Evolutionary conservation across 2,329 filamentous ascomycete genomes (phyloP).

Genomic region (Samsoniella hepiali): DNA sequence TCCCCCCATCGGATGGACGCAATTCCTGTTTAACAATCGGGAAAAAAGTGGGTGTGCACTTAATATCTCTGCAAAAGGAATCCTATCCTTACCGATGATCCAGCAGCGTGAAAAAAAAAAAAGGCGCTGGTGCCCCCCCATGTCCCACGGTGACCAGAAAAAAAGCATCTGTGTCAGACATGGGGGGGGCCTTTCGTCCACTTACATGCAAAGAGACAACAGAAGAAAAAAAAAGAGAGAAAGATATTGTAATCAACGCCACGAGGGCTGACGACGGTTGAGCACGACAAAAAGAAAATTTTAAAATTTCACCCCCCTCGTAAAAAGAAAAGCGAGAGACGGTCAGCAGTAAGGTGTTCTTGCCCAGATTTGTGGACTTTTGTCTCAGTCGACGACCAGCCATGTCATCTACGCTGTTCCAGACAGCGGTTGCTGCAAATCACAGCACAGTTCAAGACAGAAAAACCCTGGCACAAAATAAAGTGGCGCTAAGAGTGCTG

Average conservation of each 20-base stretch:
- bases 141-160: not conserved
- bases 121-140: constrained; percentile 1
- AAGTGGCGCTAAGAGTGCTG: constrained; percentile 6
- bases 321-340: not conserved
- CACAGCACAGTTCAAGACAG: constrained; percentile 9
- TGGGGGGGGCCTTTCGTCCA: not conserved
- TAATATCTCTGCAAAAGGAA: constrained; percentile 16
- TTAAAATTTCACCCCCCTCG: not conserved
- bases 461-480: constrained; percentile 3
- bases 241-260: not conserved
- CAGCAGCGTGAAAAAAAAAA: not conserved
- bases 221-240: not conserved
- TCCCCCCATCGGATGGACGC: not conserved
- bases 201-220: constrained; percentile 2
- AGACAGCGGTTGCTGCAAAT: constrained; percentile 18
- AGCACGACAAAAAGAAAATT: not conserved
- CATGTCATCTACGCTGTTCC: constrained; percentile 18
- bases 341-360: constrained; percentile 2
- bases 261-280: not conserved
- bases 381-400: constrained; percentile 16
- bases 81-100: constrained; percentile 17
- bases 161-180: constrained; percentile 10
- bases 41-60: constrained; percentile 16
- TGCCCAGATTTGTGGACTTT: constrained; percentile 13
- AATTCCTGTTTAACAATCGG: constrained; percentile 9